Conservation (phyloP, 805 yeast species). For the Yarrowia deformans region DNA sequence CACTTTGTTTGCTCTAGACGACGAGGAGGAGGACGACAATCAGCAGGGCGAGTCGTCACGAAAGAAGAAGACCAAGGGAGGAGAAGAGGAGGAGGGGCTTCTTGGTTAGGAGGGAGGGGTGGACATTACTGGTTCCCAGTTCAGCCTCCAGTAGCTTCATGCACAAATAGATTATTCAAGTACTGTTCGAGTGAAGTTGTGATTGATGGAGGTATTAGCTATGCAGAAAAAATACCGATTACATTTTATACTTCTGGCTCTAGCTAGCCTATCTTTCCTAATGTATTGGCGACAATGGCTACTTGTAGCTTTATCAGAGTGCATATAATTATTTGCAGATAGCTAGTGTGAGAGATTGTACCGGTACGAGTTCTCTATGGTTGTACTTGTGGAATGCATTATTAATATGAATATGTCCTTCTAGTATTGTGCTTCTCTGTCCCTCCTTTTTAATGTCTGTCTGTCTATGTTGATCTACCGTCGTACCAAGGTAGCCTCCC, state of each 20-base stretch:
- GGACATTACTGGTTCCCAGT: too few relatives aligned
- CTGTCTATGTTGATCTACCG: neutral
- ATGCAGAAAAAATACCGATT: neutral
- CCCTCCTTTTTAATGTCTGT: neutral
- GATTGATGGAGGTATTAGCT: neutral
- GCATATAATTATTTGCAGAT: constrained; percentile 1
- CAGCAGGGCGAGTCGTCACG: constrained; percentile 16
- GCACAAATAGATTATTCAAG: constrained; percentile 1
- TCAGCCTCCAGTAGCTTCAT: neutral
- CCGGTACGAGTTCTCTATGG: too few relatives aligned
- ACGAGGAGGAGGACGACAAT: constrained; percentile 32
- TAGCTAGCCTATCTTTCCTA: neutral
- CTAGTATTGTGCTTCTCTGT: neutral
- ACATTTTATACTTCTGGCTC: constrained; percentile 5
- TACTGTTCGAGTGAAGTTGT: neutral
- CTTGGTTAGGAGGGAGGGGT: neutral
- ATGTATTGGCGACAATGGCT: too few relatives aligned
- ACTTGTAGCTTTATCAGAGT: constrained; percentile 1
- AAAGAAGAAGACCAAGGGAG: constrained; percentile 28
- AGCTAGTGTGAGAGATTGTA: too few relatives aligned
- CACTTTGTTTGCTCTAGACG: constrained; percentile 35
- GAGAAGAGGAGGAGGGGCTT: constrained; percentile 24
- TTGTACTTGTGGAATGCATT: constrained; percentile 7
- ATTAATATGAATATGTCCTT: neutral
- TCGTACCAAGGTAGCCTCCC: too few relatives aligned